Base-by-base conservation (phyloP, 1,284 basidiomycete species). In the Pseudozyma pruni region DNA sequence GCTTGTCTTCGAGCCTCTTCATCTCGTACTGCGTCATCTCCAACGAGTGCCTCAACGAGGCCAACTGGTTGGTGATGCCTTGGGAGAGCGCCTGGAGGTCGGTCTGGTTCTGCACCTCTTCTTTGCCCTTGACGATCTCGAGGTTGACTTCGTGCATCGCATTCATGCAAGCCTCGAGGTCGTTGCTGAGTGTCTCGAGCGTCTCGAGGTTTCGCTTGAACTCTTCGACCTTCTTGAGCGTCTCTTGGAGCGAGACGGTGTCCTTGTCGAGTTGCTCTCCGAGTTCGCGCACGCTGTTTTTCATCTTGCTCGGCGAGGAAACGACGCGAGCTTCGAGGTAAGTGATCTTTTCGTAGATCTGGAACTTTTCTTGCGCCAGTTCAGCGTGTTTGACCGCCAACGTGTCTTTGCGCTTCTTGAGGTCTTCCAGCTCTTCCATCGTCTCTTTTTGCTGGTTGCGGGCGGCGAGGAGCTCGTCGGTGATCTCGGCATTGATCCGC, bases 401-500 rank as follows among this genome's bases (percentile, higher is more conserved):
- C 1, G 44, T 38, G 17, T 74, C 63, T 49, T 67, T 75, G 29
- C 72, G 68, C 44, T 54, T 53, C 50, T 76, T 73, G 51, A 74
- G 68, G 8, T 67, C 62, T 14, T 76, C 74, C 25, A 71, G 55
- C 53, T 74, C 68, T 22, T 67, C 61, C 39, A 75, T 71, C 37
- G 70, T 61, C 29, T 62, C 53, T 52, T 63, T 62, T 32, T 75
- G 77, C 56, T 74, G 63, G 45, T 73, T 72, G 4, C 68, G 29
- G 14, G 68, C 68, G 32, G 58, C 55, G 14, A 77, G 42, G 23
- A 94, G 86, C 72, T 88, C 89, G 38, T 94, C 86, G 63, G 94
- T 92, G 84, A 90, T 91, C 69, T 89, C 88, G 9, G 92, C 89
- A 70, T 90, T 93, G 79, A 91, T 89, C 60, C 90, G 83, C 53